Evolutionary conservation across 768 basidiomycete genomes (phyloP).

Genomic region (Phaeotremella skinneri): DNA sequence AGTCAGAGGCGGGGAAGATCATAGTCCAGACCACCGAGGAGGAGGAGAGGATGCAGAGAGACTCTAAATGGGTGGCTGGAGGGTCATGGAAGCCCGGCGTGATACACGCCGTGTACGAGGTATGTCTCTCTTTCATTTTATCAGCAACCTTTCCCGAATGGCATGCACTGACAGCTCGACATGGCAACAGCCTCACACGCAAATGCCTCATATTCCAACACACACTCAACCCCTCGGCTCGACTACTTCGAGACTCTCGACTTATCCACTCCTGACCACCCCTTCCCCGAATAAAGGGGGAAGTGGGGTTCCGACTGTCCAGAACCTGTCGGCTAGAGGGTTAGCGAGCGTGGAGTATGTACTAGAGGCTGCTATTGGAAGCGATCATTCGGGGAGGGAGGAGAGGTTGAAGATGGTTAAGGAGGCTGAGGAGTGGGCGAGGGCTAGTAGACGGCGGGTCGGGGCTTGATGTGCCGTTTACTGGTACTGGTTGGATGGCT

Average conservation of each 20-base stretch:
- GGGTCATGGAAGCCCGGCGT: conserved; percentile 29
- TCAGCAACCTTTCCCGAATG: not conserved
- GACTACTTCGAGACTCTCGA: not conserved
- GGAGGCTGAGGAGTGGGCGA: conserved; percentile 43
- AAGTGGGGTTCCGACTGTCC: not conserved
- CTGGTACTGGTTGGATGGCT: too few species aligned
- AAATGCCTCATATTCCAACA: conserved; percentile 45
- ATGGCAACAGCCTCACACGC: conserved; percentile 43
- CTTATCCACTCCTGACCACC: conserved; percentile 20
- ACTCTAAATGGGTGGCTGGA: not conserved
- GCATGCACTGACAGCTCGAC: not conserved
- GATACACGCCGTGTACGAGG: conserved; percentile 43
- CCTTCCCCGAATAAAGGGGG: not conserved
- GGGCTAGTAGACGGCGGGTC: conserved; percentile 5
- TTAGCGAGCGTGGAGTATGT: conserved; percentile 46
- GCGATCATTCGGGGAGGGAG: conserved; percentile 11
- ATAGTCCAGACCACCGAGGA: conserved; percentile 30
- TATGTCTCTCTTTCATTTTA: conserved; percentile 12
- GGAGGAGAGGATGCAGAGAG: not conserved
- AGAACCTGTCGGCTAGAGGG: conserved; percentile 18
- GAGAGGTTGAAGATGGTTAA: conserved; percentile 13
- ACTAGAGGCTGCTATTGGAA: conserved; percentile 18
- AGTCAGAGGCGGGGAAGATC: conserved; percentile 21
- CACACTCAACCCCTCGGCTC: conserved; percentile 35
- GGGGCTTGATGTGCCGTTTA: not conserved